A percentile compares a stretch with the other conserved stretches of the same genome.
phyloP scores from a whole-genome alignment of 768 basidiomycete genomes.

The Hypsizygus marmoreus region DNA sequence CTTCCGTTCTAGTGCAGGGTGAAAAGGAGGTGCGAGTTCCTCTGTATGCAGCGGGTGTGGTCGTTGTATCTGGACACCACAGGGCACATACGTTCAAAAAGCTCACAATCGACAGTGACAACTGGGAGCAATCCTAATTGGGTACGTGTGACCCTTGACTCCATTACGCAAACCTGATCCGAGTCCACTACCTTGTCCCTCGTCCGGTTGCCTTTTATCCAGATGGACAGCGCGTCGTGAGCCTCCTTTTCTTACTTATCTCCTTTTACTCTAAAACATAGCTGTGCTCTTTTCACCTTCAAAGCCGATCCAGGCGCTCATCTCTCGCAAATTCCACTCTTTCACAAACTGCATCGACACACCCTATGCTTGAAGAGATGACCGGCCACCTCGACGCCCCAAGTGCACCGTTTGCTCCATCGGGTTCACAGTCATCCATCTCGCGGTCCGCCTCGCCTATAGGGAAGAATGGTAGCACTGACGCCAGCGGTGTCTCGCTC shows the following conservation, averaged over 20 bases:
- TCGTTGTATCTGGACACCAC: conserved; percentile 8
- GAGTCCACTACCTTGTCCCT: conserved; percentile 3
- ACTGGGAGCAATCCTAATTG: conserved; percentile 6
- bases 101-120: not conserved
- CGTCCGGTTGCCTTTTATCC: conserved; percentile 7
- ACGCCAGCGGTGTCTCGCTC: conserved; percentile 36
- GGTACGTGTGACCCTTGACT: conserved; percentile 12
- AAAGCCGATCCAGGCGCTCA: conserved; percentile 21
- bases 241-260: conserved; percentile 10
- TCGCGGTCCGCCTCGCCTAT: conserved; percentile 10
- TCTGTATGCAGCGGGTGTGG: conserved; percentile 15
- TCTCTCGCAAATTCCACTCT: conserved; percentile 22
- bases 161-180: conserved; percentile 12
- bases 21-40: not conserved
- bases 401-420: conserved; percentile 16
- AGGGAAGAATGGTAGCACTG: conserved; percentile 5
- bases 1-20: not conserved
- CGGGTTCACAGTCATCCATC: conserved; percentile 11
- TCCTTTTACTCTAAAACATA: not conserved
- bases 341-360: conserved; percentile 21
- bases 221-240: conserved; percentile 22
- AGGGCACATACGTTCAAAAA: conserved; percentile 4
- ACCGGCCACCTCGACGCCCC: conserved; percentile 19
- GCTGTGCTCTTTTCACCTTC: conserved; percentile 6
- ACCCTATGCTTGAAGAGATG: conserved; percentile 19